Evolutionary conservation across 2,329 filamentous ascomycete genomes (phyloP), one percentile per base, ranked within the genome.

Genomic region (Dactylonectria estremocensis): DNA sequence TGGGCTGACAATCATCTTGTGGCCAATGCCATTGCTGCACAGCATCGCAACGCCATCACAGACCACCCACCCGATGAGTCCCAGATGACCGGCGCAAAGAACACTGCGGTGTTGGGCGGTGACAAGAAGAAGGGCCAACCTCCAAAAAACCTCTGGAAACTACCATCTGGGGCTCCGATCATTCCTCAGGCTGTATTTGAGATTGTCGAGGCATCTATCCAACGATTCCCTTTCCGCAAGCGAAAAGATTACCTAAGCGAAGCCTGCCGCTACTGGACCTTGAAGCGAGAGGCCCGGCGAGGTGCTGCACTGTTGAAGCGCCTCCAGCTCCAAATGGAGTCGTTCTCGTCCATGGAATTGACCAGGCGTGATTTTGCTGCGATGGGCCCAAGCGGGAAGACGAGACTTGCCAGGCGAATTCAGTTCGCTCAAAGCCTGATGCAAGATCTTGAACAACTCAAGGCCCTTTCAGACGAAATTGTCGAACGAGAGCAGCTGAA

Each of bases 291-390:
- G 80, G 93, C 95, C 69, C 91, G 96, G 37, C 89, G 96, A 66
- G 96, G 96, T 53, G 96, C 96, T 33, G 94, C 96, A 4, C 86
- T 99, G 62, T 87, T 99, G 67, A 98, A 98, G 82, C 91, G 96
- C 40, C 86, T 99, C 20, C 96, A 99, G 79, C 84, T 98, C 64
- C 95, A 98, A 80, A 93, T 98, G 87, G 95, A 98, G 80, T 94
- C 94, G 0, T 99, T 98, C 80, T 95, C 95, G 7, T 97, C 95
- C 0, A 97, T 98, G 92, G 96, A 99, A 81, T 91, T 99, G 72
- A 98, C 96, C 2, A 89, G 96, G 59, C 92, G 96, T 66, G 95
- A 98, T 80, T 99, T 98, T 81, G 93, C 93, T n/a, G 92, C 93
- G 43, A 97, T 98, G 94, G 96, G 96, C 7, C 91, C 93, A 46